Conservation (phyloP, 2,329 filamentous ascomycete species). For the Blastomyces gilchristii region DNA sequence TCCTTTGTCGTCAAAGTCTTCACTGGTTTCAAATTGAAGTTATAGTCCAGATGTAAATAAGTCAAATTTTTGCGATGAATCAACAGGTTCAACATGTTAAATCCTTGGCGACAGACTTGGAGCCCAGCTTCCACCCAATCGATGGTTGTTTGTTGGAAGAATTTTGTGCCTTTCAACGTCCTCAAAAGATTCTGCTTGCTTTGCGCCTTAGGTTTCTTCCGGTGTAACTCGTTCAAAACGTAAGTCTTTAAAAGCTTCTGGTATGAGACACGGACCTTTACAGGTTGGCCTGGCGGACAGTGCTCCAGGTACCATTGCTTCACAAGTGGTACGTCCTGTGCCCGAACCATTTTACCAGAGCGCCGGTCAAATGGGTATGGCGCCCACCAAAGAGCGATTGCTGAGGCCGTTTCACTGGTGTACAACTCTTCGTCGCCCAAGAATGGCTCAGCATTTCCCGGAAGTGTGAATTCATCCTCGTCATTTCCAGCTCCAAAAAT, state of each 20-base stretch:
- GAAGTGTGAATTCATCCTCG: constrained; percentile 75
- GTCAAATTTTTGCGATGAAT: constrained; percentile 98
- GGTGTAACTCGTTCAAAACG: constrained; percentile 92
- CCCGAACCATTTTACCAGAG: constrained; percentile 90
- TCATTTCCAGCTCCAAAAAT: constrained; percentile 75
- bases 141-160: constrained; percentile 98
- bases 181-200: constrained; percentile 87
- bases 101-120: constrained; percentile 94
- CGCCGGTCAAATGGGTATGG: constrained; percentile 91
- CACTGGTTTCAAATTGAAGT: constrained; percentile 98
- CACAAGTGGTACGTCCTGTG: constrained; percentile 90
- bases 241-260: constrained; percentile 95
- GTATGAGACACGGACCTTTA: constrained; percentile 96
- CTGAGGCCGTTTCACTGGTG: constrained; percentile 78
- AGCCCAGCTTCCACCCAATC: constrained; percentile 99
- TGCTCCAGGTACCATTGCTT: constrained; percentile 99
- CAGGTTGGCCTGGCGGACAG: constrained; percentile 77
- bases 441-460: constrained; percentile 73
- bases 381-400: constrained; percentile 95
- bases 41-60: constrained; percentile 96
- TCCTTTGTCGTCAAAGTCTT: constrained; percentile 98
- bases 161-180: constrained; percentile 91
- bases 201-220: constrained; percentile 87
- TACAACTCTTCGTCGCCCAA: constrained; percentile 80
- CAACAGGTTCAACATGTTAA: constrained; percentile 96